phyloP scores from a whole-genome alignment of 768 basidiomycete species.

The Rhizopogon sp. region DNA sequence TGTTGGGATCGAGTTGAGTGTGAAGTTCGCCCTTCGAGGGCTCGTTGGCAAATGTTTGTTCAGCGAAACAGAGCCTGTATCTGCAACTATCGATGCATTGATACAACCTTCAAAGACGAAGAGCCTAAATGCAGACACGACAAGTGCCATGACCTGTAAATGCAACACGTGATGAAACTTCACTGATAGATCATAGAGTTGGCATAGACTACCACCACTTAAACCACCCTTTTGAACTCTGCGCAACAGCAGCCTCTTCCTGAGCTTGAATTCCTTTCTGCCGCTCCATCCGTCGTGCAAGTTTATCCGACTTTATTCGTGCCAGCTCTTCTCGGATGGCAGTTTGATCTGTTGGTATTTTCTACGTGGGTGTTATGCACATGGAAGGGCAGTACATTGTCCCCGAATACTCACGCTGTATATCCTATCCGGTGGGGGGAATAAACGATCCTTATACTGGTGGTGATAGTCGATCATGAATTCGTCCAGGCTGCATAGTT shows the following conservation, averaged over 20 bases:
- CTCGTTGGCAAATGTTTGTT: too few species aligned
- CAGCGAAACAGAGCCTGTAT: too few species aligned
- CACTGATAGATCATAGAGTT: neutral
- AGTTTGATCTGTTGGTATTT: slow-evolving; percentile 60
- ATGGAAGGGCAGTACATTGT: neutral
- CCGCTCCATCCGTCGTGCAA: slow-evolving; percentile 37
- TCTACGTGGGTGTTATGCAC: slow-evolving; percentile 28
- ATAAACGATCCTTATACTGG: slow-evolving; percentile 70
- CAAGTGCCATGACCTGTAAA: neutral
- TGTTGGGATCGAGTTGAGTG: too few species aligned
- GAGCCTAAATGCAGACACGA: neutral
- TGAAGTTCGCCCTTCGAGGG: too few species aligned
- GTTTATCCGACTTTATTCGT: slow-evolving; percentile 62
- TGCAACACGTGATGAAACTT: neutral
- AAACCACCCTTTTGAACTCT: slow-evolving; percentile 22
- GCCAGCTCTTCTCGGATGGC: slow-evolving; percentile 66
- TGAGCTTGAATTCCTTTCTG: slow-evolving; percentile 32
- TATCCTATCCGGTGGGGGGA: slow-evolving; percentile 57
- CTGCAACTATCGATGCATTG: too few species aligned
- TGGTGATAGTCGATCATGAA: neutral
- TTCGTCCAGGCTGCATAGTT: neutral
- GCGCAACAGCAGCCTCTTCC: slow-evolving; percentile 7
- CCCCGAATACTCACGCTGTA: slow-evolving; percentile 35
- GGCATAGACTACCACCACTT: slow-evolving; percentile 17
- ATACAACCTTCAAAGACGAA: neutral